These are phyloP conservation scores for Gamarada debralockiae DNA, from an alignment of 495 filamentous ascomycete species.

Conservation along the genomic window DNA sequence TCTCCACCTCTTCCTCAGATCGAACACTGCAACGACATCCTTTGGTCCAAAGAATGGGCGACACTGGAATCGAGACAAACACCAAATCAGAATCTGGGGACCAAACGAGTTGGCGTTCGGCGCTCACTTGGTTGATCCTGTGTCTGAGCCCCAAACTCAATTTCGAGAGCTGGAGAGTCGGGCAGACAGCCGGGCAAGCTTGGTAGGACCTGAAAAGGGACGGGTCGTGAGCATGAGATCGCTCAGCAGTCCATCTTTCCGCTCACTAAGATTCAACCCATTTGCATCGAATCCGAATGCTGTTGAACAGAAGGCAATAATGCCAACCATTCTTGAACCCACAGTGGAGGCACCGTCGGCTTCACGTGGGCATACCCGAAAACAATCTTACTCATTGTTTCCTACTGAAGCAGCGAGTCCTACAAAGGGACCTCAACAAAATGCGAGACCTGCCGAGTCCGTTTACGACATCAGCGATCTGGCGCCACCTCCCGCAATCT, in stretches of 20 bases:
- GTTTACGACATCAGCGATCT: conserved; percentile 21
- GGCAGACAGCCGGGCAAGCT: conserved; percentile 11
- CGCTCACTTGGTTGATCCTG: conserved; percentile 21
- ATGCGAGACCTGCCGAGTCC: background rate
- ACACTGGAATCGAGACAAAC: conserved; percentile 16
- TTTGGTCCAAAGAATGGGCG: conserved; percentile 24
- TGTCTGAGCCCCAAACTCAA: conserved; percentile 15
- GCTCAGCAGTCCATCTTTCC: background rate
- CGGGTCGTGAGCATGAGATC: conserved; percentile 22
- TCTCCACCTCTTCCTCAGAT: conserved; percentile 32
- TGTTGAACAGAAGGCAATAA: background rate
- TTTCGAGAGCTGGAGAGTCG: background rate
- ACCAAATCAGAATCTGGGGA: conserved; percentile 27
- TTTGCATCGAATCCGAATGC: background rate
- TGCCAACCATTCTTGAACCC: conserved; percentile 2
- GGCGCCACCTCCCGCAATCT: conserved; percentile 21
- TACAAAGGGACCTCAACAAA: background rate
- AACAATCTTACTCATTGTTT: conserved; percentile 23
- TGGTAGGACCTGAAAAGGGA: conserved; percentile 18
- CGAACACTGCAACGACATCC: conserved; percentile 29
- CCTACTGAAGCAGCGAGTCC: conserved; percentile 10
- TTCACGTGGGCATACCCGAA: conserved; percentile 7
- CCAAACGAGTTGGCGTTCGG: conserved; percentile 26
- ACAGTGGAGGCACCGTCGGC: background rate
- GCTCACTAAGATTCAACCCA: background rate